Percentiles rank a stretch among this genome's conserved stretches.
Conservation (phyloP, 306 rosid genomes). For the Elaeagnus macrophylla region DNA sequence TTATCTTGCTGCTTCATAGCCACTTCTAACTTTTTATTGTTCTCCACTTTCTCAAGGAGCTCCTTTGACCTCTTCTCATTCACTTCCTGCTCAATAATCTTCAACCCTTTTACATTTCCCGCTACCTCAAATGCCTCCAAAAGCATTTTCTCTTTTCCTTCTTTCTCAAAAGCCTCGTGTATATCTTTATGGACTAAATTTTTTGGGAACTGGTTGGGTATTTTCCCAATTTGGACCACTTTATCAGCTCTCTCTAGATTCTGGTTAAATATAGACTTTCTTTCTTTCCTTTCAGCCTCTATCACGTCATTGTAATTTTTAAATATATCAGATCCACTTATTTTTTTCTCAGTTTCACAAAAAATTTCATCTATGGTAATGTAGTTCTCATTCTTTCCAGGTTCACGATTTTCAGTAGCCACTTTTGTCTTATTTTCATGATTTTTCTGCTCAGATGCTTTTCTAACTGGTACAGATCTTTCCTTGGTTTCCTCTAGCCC, state of each 20-base stretch:
- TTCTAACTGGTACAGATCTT: slow-evolving; percentile 33
- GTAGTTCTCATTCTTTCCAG: slow-evolving; percentile 30
- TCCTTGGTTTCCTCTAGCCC: slow-evolving; percentile 31
- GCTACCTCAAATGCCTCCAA: slow-evolving; percentile 30
- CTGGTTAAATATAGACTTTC: slow-evolving; percentile 24
- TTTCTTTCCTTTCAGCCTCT: slow-evolving; percentile 29
- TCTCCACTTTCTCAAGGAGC: slow-evolving; percentile 33
- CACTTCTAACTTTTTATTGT: slow-evolving; percentile 24
- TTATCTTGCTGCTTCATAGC: slow-evolving; percentile 32
- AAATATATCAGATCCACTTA: slow-evolving; percentile 23
- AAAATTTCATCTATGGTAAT: slow-evolving; percentile 17
- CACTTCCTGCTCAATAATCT: slow-evolving; percentile 24
- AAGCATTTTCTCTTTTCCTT: slow-evolving; percentile 22
- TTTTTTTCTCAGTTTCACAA: slow-evolving; percentile 27
- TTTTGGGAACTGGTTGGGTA: slow-evolving; percentile 21
- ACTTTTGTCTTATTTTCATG: slow-evolving; percentile 33
- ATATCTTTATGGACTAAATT: slow-evolving; percentile 23
- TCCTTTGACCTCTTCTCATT: slow-evolving; percentile 20
- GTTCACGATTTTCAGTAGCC: slow-evolving; percentile 23
- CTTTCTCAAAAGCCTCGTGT: slow-evolving; percentile 25
- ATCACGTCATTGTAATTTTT: slow-evolving; percentile 22
- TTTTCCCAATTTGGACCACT: slow-evolving; percentile 27
- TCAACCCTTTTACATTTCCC: slow-evolving; percentile 26
- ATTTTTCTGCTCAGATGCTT: slow-evolving; percentile 29
- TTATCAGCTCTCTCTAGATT: slow-evolving; percentile 13